Base-by-base conservation (phyloP, 805 yeast genomes). In the Jamesozyma hellenica region DNA sequence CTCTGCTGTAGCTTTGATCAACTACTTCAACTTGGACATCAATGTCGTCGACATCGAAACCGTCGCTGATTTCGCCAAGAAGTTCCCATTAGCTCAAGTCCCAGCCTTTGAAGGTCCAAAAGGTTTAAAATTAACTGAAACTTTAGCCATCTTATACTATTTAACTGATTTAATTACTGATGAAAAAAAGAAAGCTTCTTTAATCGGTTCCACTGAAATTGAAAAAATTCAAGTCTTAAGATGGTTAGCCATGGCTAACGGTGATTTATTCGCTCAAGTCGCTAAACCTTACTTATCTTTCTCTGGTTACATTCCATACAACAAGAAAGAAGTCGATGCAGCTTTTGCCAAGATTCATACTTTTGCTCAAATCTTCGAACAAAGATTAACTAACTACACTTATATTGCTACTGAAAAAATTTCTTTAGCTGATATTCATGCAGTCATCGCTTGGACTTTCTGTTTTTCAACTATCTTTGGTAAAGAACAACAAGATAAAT, bases 241-340 rank as follows among this genome's bases (percentile, higher is more conserved):
- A 66, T 86, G 94, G 92, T 51, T 78, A 58, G 82, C 95, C 8
- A 69, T 82, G 51, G 66, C 77, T 60, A 84, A 81, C 72, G 55
- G 76, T 50, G 95, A 87, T 55, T 49, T 81, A 43, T 59, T 79
- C 51, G 50, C 66, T 28, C 53, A 63, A 38, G 51, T 71, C 40
- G 70, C 71, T 44, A 49, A 47, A 29, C 73, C 74, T 52, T 71
- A 80, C 65, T 58, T 64, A 42, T 79, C 82, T 50, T 55, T 79
- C 42, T 51, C 62, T 28, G 95, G 95, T 54, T 57, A 52, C 35
- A 58, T 45, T 40, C 88, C 92, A 51, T 86, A 74, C 83, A 82
- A 85, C 82, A 83, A 84, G 76, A 81, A 79, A 48, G 59, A 48
- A 39, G 73, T 72, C 44, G 82, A 79, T 45, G 68, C 66, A 30